A percentile compares a stretch with the other conserved stretches of the same genome.
phyloP scores from a whole-genome alignment of 2,329 filamentous ascomycete genomes.

The Ophiostoma triangulosporum region DNA sequence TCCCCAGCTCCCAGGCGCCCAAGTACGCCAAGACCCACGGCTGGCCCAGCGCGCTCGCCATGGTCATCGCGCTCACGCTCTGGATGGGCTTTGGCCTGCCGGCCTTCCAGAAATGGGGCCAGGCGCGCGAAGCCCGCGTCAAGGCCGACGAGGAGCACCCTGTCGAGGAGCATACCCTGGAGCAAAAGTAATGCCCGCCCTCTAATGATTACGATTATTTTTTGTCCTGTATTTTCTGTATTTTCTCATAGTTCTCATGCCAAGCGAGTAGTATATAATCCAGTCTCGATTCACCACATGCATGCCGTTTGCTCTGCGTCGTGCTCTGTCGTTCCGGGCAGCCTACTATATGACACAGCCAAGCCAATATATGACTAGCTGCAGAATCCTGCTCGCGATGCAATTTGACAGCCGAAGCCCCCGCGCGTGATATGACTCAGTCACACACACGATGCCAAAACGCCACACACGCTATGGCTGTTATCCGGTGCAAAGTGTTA shows the following conservation, averaged over 20 bases:
- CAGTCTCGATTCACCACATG: background rate
- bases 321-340: no score
- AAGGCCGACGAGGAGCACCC: background rate
- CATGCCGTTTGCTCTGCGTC: no score
- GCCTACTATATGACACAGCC: no score
- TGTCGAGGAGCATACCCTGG: background rate
- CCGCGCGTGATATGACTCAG: no score
- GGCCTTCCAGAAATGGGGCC: background rate
- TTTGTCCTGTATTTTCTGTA: background rate
- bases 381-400: no score
- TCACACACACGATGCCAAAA: no score
- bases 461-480: background rate
- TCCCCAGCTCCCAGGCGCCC: constrained; percentile 24
- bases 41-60: constrained; percentile 22
- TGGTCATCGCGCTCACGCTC: constrained; percentile 21
- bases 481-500: background rate
- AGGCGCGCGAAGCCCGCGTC: background rate
- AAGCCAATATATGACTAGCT: no score
- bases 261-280: background rate
- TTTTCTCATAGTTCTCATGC: background rate
- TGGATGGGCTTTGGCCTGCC: constrained; percentile 18
- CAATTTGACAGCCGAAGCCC: no score
- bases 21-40: constrained; percentile 23
- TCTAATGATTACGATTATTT: background rate
- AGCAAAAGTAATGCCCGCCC: background rate